Evolutionary conservation across 306 rosid genomes (phyloP), one percentile per base, ranked within the genome.

Genomic region (Inga oerstediana): DNA sequence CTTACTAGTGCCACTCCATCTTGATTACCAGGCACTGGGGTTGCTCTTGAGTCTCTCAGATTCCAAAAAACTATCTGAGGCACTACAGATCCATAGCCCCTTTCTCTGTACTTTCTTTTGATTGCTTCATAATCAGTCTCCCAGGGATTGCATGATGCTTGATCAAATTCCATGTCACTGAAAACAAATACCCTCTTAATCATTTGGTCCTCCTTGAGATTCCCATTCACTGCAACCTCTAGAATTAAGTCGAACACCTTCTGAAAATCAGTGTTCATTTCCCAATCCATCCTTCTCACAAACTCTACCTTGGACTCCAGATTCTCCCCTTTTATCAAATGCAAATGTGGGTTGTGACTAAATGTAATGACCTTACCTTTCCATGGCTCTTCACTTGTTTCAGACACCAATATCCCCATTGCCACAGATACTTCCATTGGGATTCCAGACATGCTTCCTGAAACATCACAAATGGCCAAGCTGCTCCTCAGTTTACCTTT

Each of bases 141-240:
- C 97, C 95, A 93, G 10, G 68, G 5, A 13, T 86, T 85, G 0
- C 0, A 0, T 0, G 93, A 89, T 0, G 93, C 93, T 39, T 79
- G 0, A 82, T 91, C 93, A 48, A 93, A 93, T 81, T 93, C 97
- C 95, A 93, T 93, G 75, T 91, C 95, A 72, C 94, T 93, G 76
- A 93, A 93, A 17, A 90, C 93, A 22, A 93, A 79, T 12, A 90
- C 77, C 85, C 90, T 91, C 88, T 90, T 90, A 0, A 93, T 84
- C 94, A 93, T 91, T 58, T 90, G 81, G 22, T 93, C 93, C 19
- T 67, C 86, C 78, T 76, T 82, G 85, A 91, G 43, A 0, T 86
- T 84, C 74, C 94, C 95, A 19, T 83, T 87, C n/a, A 87, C 92
- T 14, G 93, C 97, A 22, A 88, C 91, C 5, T 86, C 80, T 67